phyloP scores from a whole-genome alignment of 345 rosid genomes.

The Geranium rotundifolium region DNA sequence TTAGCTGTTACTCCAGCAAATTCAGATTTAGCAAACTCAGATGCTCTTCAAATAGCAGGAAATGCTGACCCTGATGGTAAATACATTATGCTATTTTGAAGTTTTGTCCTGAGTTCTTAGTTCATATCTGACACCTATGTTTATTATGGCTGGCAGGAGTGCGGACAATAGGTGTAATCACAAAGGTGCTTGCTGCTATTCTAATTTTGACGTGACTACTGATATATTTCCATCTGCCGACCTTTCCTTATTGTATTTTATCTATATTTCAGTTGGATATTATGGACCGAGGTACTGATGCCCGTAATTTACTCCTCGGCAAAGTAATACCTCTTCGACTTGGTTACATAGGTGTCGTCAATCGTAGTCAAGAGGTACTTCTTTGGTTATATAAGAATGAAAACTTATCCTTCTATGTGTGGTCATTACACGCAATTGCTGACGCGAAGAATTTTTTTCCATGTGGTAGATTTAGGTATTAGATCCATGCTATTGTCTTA shows the following conservation, averaged over 20 bases:
- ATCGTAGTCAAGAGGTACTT: conserved; percentile 90
- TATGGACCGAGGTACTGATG: conserved; percentile 99
- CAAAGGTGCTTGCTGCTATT: conserved; percentile 43
- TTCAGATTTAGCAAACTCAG: conserved; percentile 90
- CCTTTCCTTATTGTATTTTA: neutral
- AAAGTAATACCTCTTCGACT: conserved; percentile 84
- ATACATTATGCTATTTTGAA: neutral
- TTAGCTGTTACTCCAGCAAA: conserved; percentile 89
- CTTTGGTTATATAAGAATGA: neutral
- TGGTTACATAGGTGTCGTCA: conserved; percentile 92
- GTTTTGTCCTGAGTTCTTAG: neutral
- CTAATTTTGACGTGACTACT: neutral
- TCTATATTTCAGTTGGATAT: conserved; percentile 66
- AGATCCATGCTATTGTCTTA: neutral
- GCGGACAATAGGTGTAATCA: conserved; percentile 82
- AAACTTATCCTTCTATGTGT: neutral
- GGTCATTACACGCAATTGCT: too few relatives aligned
- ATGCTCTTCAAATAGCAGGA: conserved; percentile 91
- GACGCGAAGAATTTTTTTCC: too few relatives aligned
- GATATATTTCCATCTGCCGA: neutral
- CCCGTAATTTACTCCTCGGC: conserved; percentile 77
- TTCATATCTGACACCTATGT: neutral
- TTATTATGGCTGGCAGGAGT: conserved; percentile 36
- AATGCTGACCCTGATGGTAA: conserved; percentile 92
- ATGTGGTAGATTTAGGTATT: neutral